Evolutionary conservation across 192 early-diverging fungal species (phyloP), one percentile per base, ranked within the genome.

Genomic region (Entrophospora sp.): DNA sequence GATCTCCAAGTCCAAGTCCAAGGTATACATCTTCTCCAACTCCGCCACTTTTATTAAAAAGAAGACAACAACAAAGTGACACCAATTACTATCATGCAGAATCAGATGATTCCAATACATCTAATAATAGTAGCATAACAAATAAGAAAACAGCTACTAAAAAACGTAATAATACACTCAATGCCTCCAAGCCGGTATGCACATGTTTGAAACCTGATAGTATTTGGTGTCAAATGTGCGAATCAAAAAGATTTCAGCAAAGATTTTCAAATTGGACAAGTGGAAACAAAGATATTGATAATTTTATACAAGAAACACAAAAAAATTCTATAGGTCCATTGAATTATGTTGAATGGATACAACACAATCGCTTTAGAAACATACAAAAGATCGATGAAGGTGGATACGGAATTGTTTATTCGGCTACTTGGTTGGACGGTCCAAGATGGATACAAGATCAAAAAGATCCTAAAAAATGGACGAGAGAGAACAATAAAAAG

Each of bases 221-320:
- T n/a, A n/a, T n/a, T n/a, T 66, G 64, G 64, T 66, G 64, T 49
- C 28, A 22, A 43, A 40, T n/a, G 18, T 66, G 64, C 45, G 43
- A 55, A 31, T 37, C 35, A 0, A 28, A 43, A 20, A 32, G 13
- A 36, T 66, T 55, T 32, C 12, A 24, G 16, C 36, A 42, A 37
- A 44, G 16, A 7, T 55, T 55, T 42, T 6, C 25, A 18, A 42
- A 16, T 13, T 66, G 64, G 64, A 55, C 24, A 4, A 66, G 64
- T 55, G 64, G 51, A 22, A 55, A 51, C 28, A 36, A 66, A 42
- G 48, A 38, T 28, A 43, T 66, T 43, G 51, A 66, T 40, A 43
- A 42, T 28, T 52, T 66, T 28, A 66, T 66, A 18, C 32, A 14
- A 4, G 28, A 7, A 4, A 12, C 30, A 14, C 64, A 66, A 66